A percentile compares a stretch with the other conserved stretches of the same genome.
Conservation (phyloP, 345 rosid species). For the Garcia nutans region DNA sequence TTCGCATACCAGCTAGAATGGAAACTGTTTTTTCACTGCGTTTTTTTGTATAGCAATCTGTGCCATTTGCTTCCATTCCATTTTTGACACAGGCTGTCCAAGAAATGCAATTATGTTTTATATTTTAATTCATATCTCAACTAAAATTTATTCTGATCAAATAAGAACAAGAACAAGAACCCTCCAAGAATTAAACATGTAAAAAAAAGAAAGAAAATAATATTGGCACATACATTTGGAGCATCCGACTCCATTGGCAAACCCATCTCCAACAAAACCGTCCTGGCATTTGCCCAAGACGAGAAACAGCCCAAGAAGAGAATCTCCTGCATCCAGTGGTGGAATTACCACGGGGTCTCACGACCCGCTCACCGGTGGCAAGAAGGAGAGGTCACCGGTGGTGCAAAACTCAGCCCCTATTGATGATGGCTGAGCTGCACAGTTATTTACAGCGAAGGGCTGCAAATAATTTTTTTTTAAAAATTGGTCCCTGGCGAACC, state of each 20-base stretch:
- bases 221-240: slow-evolving; percentile 48
- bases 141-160: background rate
- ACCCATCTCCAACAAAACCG: slow-evolving; percentile 76
- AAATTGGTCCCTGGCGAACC: too few relatives aligned
- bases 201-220: background rate
- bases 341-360: too few relatives aligned
- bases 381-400: too few relatives aligned
- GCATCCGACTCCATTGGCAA: slow-evolving; percentile 62
- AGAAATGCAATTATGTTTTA: background rate
- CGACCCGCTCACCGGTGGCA: too few relatives aligned
- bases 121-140: background rate
- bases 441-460: too few relatives aligned
- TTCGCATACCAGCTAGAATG: slow-evolving; percentile 55
- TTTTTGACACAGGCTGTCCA: slow-evolving; percentile 59
- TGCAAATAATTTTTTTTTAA: too few relatives aligned
- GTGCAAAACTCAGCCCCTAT: too few relatives aligned
- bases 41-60: slow-evolving; percentile 40
- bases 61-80: slow-evolving; percentile 51
- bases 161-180: background rate
- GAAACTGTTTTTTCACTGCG: slow-evolving; percentile 43
- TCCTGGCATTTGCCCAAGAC: slow-evolving; percentile 65
- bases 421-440: too few relatives aligned
- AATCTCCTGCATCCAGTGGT: slow-evolving; percentile 85
- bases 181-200: background rate
- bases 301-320: slow-evolving; percentile 66